Base-by-base conservation (phyloP, 2,329 filamentous ascomycete species). In the Cladobotryum mycophilum region DNA sequence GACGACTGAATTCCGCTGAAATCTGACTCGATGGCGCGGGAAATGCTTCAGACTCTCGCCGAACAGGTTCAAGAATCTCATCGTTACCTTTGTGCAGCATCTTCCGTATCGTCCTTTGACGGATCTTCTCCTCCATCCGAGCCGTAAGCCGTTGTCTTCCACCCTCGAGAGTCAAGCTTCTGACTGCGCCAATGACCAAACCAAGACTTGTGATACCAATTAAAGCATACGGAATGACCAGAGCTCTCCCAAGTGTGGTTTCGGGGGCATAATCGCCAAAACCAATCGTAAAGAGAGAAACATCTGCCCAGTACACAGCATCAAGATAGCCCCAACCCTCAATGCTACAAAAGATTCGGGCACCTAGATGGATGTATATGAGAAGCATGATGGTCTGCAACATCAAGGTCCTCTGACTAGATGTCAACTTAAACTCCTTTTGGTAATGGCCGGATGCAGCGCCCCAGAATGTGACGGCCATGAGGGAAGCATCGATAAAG, bases 341-440 rank as follows among this genome's bases (percentile, higher is more conserved):
- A 3, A 92, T 76, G 2, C 72, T 73, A 5, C 82, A 81, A 62
- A 93, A 96, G 0, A 95, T 70, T 0, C 84, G 79, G 1, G 85
- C 89, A 1, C 90, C 91, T 2, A 89, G 68, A 1, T 88, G 81
- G 0, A 96, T 72, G 74, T 93, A 96, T 44, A 88, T 70, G 47
- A 95, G 84, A 63, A 95, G 88, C 51, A 87, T 73, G 67, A 95
- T 93, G 1, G 89, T 95, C 68, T 96, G 90, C 30, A 96, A 70
- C 75, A 96, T 96, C 18, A 96, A 72, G 0, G 89, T 96, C 6
- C 91, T 80, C 66, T 96, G 90, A 54, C 85, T 86, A 48, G 84
- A 80, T 0, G 86, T 90, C 25, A 96, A 75, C 58, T 78, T 74
- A 58, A 96, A 96, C 60, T 89, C 84, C 58, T 88, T 85, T 9